A percentile compares a stretch with the other conserved stretches of the same genome.
Conservation (phyloP, 73 alveolate genomes). For the Paramecium primaurelia region DNA sequence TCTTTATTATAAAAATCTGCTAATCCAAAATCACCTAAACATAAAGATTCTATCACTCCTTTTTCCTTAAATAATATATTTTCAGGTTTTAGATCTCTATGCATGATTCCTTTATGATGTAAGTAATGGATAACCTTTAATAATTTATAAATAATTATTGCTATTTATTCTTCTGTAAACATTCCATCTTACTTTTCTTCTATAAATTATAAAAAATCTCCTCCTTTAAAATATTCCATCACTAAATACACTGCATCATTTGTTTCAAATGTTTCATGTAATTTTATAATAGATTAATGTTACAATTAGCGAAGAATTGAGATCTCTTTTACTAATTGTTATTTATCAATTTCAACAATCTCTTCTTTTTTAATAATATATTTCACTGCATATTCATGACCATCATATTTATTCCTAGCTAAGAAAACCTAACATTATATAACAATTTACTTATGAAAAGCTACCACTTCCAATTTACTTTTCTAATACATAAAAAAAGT, state of each 20-base stretch:
- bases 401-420: slow-evolving; percentile 2
- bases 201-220: slow-evolving; percentile 9
- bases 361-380: background rate
- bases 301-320: background rate
- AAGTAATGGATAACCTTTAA: slow-evolving; percentile 54
- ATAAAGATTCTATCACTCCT: slow-evolving; percentile 69
- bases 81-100: slow-evolving; percentile 88
- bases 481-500: background rate
- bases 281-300: slow-evolving; percentile 41
- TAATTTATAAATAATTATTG: slow-evolving; percentile 6
- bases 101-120: slow-evolving; percentile 77
- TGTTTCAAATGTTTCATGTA: slow-evolving; percentile 53
- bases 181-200: background rate
- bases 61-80: slow-evolving; percentile 74
- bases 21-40: slow-evolving; percentile 83
- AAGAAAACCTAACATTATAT: background rate
- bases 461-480: slow-evolving; percentile 56
- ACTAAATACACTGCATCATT: slow-evolving; percentile 44
- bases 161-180: slow-evolving; percentile 49
- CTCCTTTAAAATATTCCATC: slow-evolving; percentile 46
- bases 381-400: background rate
- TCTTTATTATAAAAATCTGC: slow-evolving; percentile 38
- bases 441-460: slow-evolving; percentile 40
- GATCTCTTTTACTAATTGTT: background rate
- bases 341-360: background rate